A percentile compares a stretch with the other conserved stretches of the same genome.
Evolutionary conservation across 257 asterid genomes (phyloP).

Genomic region (Scutellaria baicalensis): DNA sequence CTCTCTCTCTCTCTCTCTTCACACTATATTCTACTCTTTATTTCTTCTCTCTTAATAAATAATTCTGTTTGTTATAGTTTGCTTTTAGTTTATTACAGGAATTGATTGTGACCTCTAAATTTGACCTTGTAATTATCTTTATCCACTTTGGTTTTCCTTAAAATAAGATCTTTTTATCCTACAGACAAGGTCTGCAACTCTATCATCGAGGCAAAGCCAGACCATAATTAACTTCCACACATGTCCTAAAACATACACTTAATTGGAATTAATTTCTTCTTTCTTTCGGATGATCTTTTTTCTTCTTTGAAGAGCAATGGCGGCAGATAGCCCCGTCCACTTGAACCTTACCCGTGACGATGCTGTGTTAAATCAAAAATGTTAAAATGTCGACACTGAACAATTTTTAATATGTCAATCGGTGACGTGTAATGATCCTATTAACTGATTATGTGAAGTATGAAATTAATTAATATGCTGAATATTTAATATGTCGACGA

Average conservation of each 20-base stretch:
- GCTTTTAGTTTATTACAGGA: conserved; percentile 9
- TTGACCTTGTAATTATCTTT: conserved; percentile 40
- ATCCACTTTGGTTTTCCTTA: not conserved
- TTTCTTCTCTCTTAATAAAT: not conserved
- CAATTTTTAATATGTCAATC: too few relatives aligned
- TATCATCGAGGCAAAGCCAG: not conserved
- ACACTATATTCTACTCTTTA: not conserved
- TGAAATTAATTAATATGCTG: too few relatives aligned
- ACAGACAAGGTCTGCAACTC: conserved; percentile 7
- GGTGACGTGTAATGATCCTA: too few relatives aligned
- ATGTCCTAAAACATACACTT: not conserved
- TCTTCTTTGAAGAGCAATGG: too few relatives aligned
- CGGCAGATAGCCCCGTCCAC: too few relatives aligned
- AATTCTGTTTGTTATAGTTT: not conserved
- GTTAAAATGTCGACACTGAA: too few relatives aligned
- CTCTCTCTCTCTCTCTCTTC: not conserved
- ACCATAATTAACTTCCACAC: not conserved
- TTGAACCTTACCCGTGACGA: too few relatives aligned
- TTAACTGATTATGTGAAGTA: too few relatives aligned
- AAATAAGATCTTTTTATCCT: not conserved
- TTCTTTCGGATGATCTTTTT: too few relatives aligned
- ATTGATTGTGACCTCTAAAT: conserved; percentile 36
- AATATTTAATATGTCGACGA: too few relatives aligned
- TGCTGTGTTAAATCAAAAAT: too few relatives aligned
- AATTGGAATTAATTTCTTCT: too few relatives aligned